Base-by-base conservation (phyloP, 1,139 yeast species). In the Scheffersomyces titani region DNA sequence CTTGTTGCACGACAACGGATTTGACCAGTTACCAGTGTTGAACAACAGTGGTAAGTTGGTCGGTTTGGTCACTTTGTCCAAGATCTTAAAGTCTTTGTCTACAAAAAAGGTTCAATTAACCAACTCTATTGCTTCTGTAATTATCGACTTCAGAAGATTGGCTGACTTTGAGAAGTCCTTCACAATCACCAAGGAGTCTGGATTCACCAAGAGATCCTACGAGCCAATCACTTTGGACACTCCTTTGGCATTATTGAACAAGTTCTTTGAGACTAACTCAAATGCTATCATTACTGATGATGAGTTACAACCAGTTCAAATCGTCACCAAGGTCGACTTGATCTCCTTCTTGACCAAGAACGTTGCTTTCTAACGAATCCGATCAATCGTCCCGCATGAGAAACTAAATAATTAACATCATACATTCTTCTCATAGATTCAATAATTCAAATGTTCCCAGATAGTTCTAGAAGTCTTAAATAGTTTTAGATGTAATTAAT, bases 281-380 rank as follows among this genome's bases (percentile, higher is more conserved):
- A 88, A 91, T 65, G 97, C 96, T 46, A 85, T 91, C 66, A 90
- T 91, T 60, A 90, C 97, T 54, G 94, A 89, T 68, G 74, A 71
- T 7, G 87, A 84, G 24, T 81, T 85, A 69, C 88, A 83, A 70
- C 96, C 97, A 53, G 83, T 89, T 52, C 96, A 91, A 71, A 88
- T 91, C 59, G 97, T 90, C 59, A 90, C 97, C 62, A 91, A 91
- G 80, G 96, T 91, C 66, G 97, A 91, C 72, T 80, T 91, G 71
- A 80, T 91, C 66, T 85, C 90, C 51, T 90, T 82, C 74, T 81
- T 86, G 69, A 80, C 87, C 55, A 76, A 76, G 63, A 72, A 71
- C 58, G 57, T 61, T 59, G 64, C 71, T 59, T 59, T 60, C 57
- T 61, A 60, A 54, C 16, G 49, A 30, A 30, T 11, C 5, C 6